Evolutionary conservation across 495 filamentous ascomycete genomes (phyloP).

Genomic region (Glonium stellatum): DNA sequence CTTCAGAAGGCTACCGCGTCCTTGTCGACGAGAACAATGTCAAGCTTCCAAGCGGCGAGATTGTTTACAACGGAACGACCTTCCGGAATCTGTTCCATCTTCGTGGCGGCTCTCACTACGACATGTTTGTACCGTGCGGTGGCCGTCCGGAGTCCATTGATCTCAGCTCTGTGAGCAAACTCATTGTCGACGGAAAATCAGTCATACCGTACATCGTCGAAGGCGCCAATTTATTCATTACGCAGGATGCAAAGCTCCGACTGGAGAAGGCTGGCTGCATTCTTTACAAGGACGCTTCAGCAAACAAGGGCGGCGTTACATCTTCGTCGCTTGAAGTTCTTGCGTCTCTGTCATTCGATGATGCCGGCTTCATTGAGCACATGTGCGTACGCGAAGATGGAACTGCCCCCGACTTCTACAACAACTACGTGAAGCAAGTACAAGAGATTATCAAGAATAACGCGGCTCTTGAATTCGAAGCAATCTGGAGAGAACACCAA

Average conservation of each 20-base stretch:
- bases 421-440: slow-evolving; percentile 83
- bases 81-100: slow-evolving; percentile 98
- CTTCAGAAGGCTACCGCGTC: slow-evolving; percentile 81
- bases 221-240: slow-evolving; percentile 97
- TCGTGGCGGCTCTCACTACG: slow-evolving; percentile 64
- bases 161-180: slow-evolving; percentile 70
- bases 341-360: slow-evolving; percentile 88
- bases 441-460: slow-evolving; percentile 85
- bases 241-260: slow-evolving; percentile 92
- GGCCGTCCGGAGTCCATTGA: slow-evolving; percentile 97
- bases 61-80: slow-evolving; percentile 80
- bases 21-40: slow-evolving; percentile 85
- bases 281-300: slow-evolving; percentile 94
- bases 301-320: slow-evolving; percentile 98
- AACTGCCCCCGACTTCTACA: slow-evolving; percentile 80
- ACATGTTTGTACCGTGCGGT: slow-evolving; percentile 92
- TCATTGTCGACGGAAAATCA: slow-evolving; percentile 77
- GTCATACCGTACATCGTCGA: slow-evolving; percentile 92
- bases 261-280: slow-evolving; percentile 90
- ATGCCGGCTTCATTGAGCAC: slow-evolving; percentile 75
- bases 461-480: slow-evolving; percentile 89
- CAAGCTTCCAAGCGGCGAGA: slow-evolving; percentile 76
- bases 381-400: slow-evolving; percentile 84
- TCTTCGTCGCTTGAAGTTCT: slow-evolving; percentile 97
- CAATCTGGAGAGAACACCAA: slow-evolving; percentile 91